Conservation (phyloP, 2,329 filamentous ascomycete genomes). For the Dactylellina sp. region DNA sequence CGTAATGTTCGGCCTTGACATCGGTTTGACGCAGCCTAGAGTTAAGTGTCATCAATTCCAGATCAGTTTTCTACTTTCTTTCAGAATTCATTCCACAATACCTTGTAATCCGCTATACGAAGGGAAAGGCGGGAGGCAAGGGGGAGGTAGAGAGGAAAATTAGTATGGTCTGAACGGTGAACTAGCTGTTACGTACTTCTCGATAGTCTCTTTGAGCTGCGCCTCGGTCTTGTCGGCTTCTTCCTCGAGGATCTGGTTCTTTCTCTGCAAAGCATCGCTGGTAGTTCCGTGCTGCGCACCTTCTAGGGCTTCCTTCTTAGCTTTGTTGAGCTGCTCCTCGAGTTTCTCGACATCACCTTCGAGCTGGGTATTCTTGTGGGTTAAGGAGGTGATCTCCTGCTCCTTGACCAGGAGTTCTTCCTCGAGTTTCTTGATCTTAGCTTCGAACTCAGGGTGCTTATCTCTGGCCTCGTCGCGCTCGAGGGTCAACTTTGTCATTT, state of each 20-base stretch:
- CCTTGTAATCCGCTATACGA: constrained; percentile 29
- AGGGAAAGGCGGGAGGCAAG: neutral
- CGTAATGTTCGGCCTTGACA: constrained; percentile 98
- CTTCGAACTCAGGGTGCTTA: constrained; percentile 87
- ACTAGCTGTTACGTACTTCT: constrained; percentile 76
- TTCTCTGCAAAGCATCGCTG: constrained; percentile 90
- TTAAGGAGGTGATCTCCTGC: constrained; percentile 95
- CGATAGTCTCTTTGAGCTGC: constrained; percentile 95
- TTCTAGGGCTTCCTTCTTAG: constrained; percentile 87
- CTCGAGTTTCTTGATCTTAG: constrained; percentile 88
- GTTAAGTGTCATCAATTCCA: constrained; percentile 55
- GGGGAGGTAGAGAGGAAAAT: constrained; percentile 9
- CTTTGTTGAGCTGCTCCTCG: constrained; percentile 82
- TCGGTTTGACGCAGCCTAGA: constrained; percentile 95
- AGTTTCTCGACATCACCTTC: constrained; percentile 93
- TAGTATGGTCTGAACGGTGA: constrained; percentile 56
- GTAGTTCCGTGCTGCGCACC: constrained; percentile 84
- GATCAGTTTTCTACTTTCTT: constrained; percentile 34
- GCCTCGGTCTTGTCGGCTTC: constrained; percentile 97
- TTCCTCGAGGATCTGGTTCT: constrained; percentile 95
- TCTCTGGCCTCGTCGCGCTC: constrained; percentile 77
- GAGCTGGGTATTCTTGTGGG: constrained; percentile 93
- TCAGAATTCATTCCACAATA: constrained; percentile 10
- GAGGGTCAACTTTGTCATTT: constrained; percentile 79
- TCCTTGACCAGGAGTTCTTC: constrained; percentile 96